phyloP scores from a whole-genome alignment of 352 stramenopile genomes.

The Salisapilia sapeloensis region DNA sequence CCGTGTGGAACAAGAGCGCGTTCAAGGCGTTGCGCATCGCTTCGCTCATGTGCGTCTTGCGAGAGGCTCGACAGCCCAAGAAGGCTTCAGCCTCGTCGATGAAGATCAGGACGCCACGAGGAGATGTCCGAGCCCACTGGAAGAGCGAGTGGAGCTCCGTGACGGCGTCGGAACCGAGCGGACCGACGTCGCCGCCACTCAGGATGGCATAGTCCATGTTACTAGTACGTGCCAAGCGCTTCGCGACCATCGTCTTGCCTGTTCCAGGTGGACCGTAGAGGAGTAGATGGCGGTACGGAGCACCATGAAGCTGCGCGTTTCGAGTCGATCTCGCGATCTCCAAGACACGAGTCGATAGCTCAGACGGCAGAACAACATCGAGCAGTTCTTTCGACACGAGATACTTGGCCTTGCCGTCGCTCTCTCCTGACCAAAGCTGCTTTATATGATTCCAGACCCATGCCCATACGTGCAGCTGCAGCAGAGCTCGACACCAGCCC shows the following conservation, averaged over 20 bases:
- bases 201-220: constrained; percentile 76
- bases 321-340: constrained; percentile 41
- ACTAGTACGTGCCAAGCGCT: constrained; percentile 38
- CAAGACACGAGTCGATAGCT: constrained; percentile 38
- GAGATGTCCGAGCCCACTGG: constrained; percentile 56
- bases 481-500: constrained; percentile 14
- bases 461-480: too few species aligned
- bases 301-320: constrained; percentile 37
- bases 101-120: constrained; percentile 67
- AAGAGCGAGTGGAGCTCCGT: constrained; percentile 73
- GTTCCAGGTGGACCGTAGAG: constrained; percentile 72
- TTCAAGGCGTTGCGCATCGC: constrained; percentile 72
- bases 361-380: constrained; percentile 34
- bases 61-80: constrained; percentile 44
- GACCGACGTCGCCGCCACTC: constrained; percentile 70
- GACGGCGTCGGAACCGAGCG: constrained; percentile 51
- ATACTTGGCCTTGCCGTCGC: constrained; percentile 7
- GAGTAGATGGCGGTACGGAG: constrained; percentile 68
- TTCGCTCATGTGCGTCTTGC: constrained; percentile 74
- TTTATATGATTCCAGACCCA: too few species aligned
- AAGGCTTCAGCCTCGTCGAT: constrained; percentile 81
- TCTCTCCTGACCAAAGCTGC: constrained; percentile 5
- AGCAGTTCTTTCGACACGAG: too few species aligned
- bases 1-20: constrained; percentile 68
- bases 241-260: constrained; percentile 82